Base-by-base conservation (phyloP, 495 filamentous ascomycete genomes). In the Pyrenula aspistea region DNA sequence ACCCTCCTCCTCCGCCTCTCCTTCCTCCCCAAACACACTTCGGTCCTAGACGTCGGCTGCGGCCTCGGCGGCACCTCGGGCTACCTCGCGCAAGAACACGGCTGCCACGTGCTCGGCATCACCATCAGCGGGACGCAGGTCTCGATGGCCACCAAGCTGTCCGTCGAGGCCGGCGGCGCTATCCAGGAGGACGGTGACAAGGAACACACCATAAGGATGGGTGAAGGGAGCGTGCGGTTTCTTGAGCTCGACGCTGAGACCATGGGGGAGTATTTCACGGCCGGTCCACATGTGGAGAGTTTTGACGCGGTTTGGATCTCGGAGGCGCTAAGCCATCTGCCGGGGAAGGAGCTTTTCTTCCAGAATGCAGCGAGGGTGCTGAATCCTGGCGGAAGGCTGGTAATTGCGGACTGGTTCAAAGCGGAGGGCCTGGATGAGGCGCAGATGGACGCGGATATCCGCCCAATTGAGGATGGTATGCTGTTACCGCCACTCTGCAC, bases 301-400 rank as follows among this genome's bases (percentile, higher is more conserved):
- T 81, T 82, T 55, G 77, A 82, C 55, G 69, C 70, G 49, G 75
- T 82, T 12, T 82, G 79, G 79, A 81, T 82, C 57, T 76, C 73
- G 8, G 79, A 82, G 62, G 79, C 78, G 15, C 68, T 82, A 60
- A 78, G 74, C 57, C 79, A 82, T 62, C 70, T 82, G 55, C 77
- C 79, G 0, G 67, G 79, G 24, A 82, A 81, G 63, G 69, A 68
- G 49, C 67, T 81, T 1, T 81, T 81, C 63, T 82, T 81, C 60
- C 59, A 55, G 2, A 80, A 81, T 55, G 72, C 73, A 4, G 60
- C 60, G 21, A 58, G 56, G 42, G 59, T 82, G 59, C 65, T 81
- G 48, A 67, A 62, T 20, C 20, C 49, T 0, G 70, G 70, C 1
- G 73, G 75, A 12, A 79, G 73, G 59, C 52, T 82, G 53, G 77